Base-by-base conservation (phyloP, 495 filamentous ascomycete genomes). In the Aspergillus sparsus region DNA sequence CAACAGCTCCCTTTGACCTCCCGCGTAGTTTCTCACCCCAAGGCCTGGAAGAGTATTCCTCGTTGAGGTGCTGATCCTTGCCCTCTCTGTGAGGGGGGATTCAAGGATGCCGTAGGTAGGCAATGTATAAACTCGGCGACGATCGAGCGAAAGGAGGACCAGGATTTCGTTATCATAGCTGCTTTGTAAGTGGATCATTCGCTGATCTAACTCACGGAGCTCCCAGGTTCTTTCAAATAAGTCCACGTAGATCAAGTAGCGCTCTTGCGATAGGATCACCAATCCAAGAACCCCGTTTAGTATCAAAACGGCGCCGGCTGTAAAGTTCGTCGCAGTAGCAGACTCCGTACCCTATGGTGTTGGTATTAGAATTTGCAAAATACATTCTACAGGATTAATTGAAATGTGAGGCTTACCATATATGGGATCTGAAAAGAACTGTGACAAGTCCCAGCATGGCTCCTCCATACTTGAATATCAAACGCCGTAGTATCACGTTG, bases 381-480 rank as follows among this genome's bases (percentile, higher is more conserved):
- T 41, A 41, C 16, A n/a, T 8, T 18, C 4, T 18, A 9, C 8
- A 41, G 15, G 8, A 10, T 7, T 5, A 18, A 21, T 35, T 6
- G 12, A 7, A 9, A 1, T n/a, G 21, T 27, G 3, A 27, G 21
- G 21, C 60, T 55, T 55, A 63, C 64, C 37, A 13, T 18, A 11
- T 60, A 49, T 32, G 39, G 32, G 3, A 66, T 57, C 27, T 31
- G 45, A 15, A 61, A 21, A 13, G 54, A 33, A 7, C 27, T 27
- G 54, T 55, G 56, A 31, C 42, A 51, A 6, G 41, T 53, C 0
- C 62, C 62, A 18, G 33, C 45, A 36, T 53, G 31, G 7, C 57
- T 60, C 6, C 57, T 49, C 62, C 62, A 64, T 3, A 42, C 53
- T 4, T 57, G 45, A 27, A 64, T 56, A 16, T 31, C 51, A 8